Base-by-base conservation (phyloP, 2,329 filamentous ascomycete genomes). In the Periconia digitata region DNA sequence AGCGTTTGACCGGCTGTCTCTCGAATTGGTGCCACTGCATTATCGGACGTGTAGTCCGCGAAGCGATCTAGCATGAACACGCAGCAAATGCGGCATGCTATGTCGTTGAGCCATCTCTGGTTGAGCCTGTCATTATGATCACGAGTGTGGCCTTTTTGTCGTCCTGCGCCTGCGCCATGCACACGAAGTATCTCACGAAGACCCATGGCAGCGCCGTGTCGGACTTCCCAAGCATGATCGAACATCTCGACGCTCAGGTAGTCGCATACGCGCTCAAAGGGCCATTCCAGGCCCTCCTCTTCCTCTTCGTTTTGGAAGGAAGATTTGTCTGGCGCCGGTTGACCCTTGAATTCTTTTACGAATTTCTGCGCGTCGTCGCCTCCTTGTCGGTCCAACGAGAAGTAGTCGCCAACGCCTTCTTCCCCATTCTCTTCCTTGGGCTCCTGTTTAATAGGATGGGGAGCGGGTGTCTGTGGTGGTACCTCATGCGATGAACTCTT, bases 11-110 rank as follows among this genome's bases (percentile, higher is more conserved):
- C 94, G 35, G 95, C 89, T 0, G 92, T 96, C 74, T 99, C 94
- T 56, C 94, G 82, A 55, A 99, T 96, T 0, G 94, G 94, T 0
- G 94, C 94, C 35, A 99, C 91, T 1, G 95, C 95, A 44, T 90
- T 99, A 70, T 99, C 94, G 5, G 92, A 96, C 50, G 95, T 94
- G 74, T 96, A 99, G 67, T 99, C 94, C 47, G 92, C 95, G 66
- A 99, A 99, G 44, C 92, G 86, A 73, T 99, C 94, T 15, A 99
- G 84, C 85, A 99, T 96, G 62, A 99, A 86, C 44, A 99, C 92
- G 67, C 90, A 96, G 71, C 92, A 92, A 41, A 99, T 81, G 21
- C 94, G 88, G 63, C 92, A 96, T n/a, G 92, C 90, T 43, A 99
- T 79, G 64, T 99, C 92, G 64, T 97, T 89, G 17, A 99, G 82